Percentiles rank a stretch among this genome's conserved stretches.
Evolutionary conservation across 352 stramenopile species (phyloP).

Genomic region (Phytophthora tubulina): DNA sequence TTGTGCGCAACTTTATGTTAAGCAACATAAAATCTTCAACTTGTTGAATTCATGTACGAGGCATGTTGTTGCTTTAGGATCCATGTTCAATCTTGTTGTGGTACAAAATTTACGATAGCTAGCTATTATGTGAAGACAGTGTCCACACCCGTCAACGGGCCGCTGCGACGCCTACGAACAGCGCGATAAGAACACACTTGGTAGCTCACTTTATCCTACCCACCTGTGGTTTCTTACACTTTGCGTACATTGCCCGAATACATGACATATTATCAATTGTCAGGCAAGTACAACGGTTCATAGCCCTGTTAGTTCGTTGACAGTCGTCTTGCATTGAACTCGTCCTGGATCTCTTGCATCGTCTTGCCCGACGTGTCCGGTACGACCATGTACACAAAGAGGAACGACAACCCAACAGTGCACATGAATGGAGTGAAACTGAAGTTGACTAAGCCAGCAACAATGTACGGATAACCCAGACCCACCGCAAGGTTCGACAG

Average conservation of each 20-base stretch:
- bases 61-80: too few species aligned
- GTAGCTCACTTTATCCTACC: too few species aligned
- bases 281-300: too few species aligned
- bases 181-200: too few species aligned
- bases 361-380: slow-evolving; percentile 46
- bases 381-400: slow-evolving; percentile 42
- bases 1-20: background rate
- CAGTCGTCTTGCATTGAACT: slow-evolving; percentile 44
- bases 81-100: too few species aligned
- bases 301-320: background rate
- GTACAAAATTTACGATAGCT: too few species aligned
- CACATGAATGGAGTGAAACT: slow-evolving; percentile 41
- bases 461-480: slow-evolving; percentile 45
- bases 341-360: slow-evolving; percentile 43
- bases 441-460: slow-evolving; percentile 33
- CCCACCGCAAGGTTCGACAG: slow-evolving; percentile 46
- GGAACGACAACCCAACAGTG: slow-evolving; percentile 24
- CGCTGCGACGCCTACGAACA: too few species aligned
- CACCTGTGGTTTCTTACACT: too few species aligned
- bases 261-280: too few species aligned
- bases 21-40: slow-evolving; percentile 27
- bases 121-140: too few species aligned
- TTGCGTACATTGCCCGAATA: too few species aligned
- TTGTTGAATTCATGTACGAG: background rate
- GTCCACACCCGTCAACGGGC: too few species aligned